Percentiles rank a stretch among this genome's conserved stretches.
Evolutionary conservation across 345 rosid species (phyloP).

Genomic region (Leavenworthia alabamica): DNA sequence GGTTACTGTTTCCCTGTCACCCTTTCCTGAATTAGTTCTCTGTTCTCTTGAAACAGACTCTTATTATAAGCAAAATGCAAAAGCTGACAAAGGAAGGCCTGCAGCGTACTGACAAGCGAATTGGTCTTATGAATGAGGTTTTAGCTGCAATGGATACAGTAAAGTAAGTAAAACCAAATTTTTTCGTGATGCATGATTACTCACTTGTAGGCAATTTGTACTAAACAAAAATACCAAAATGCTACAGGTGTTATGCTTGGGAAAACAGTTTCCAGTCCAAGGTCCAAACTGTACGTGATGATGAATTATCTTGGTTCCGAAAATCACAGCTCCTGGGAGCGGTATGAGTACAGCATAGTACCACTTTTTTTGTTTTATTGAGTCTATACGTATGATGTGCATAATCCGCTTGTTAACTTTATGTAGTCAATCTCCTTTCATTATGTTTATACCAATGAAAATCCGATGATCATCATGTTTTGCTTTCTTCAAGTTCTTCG

Average conservation of each 20-base stretch:
- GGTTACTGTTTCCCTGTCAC: neutral
- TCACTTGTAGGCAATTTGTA: neutral
- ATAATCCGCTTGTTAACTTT: neutral
- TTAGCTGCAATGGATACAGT: conserved; percentile 98
- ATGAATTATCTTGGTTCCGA: conserved; percentile 95
- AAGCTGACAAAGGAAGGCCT: conserved; percentile 84
- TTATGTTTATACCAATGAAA: neutral
- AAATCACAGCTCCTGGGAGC: conserved; percentile 86
- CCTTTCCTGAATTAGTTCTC: conserved; percentile 9
- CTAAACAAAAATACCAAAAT: conserved; percentile 32
- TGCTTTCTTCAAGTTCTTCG: neutral
- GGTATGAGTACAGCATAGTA: conserved; percentile 38
- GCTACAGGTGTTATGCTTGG: conserved; percentile 94
- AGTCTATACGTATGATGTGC: neutral
- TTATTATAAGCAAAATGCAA: conserved; percentile 91
- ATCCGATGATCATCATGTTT: neutral
- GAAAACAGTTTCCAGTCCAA: conserved; percentile 87
- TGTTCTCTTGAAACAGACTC: conserved; percentile 46
- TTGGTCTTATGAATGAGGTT: conserved; percentile 96
- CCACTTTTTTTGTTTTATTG: neutral
- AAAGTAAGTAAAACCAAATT: conserved; percentile 46
- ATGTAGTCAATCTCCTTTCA: neutral
- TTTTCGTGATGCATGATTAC: neutral
- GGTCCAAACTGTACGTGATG: conserved; percentile 71
- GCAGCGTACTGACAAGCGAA: conserved; percentile 94